Evolutionary conservation across 2,329 filamentous ascomycete genomes (phyloP).

Genomic region (Verticillium klebahnii): DNA sequence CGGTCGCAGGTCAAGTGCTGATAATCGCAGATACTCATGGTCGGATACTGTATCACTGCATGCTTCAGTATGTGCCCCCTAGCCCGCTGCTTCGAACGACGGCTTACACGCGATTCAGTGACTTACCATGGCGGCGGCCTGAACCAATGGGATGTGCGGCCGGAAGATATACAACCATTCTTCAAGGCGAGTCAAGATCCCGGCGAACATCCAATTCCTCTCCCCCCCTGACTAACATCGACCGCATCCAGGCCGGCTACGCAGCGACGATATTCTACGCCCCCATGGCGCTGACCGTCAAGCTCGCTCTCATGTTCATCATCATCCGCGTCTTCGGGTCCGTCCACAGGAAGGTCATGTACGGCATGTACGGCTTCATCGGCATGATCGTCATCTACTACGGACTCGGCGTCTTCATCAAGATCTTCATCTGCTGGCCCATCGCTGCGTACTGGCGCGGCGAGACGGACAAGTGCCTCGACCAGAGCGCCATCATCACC

Average conservation of each 20-base stretch:
- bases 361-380: slow-evolving; percentile 32
- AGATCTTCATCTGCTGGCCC: slow-evolving; percentile 35
- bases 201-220: too few species aligned
- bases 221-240: background rate
- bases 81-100: background rate
- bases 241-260: slow-evolving; percentile 27
- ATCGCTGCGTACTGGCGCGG: slow-evolving; percentile 35
- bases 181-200: slow-evolving; percentile 23
- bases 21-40: slow-evolving; percentile 17
- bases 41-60: slow-evolving; percentile 20
- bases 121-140: slow-evolving; percentile 28
- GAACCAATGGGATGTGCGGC: slow-evolving; percentile 26
- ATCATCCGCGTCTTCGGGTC: slow-evolving; percentile 36
- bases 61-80: slow-evolving; percentile 15
- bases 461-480: slow-evolving; percentile 23
- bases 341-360: slow-evolving; percentile 30
- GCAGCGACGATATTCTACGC: slow-evolving; percentile 39
- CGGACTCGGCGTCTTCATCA: slow-evolving; percentile 32
- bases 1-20: background rate
- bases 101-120: slow-evolving; percentile 7
- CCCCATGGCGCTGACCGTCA: slow-evolving; percentile 35
- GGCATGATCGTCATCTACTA: slow-evolving; percentile 33
- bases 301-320: slow-evolving; percentile 36
- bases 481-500: slow-evolving; percentile 26
- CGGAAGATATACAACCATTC: slow-evolving; percentile 23